Evolutionary conservation across 2,329 filamentous ascomycete species (phyloP), one percentile per base, ranked within the genome.

Genomic region (Myriosclerotinia curreyana): DNA sequence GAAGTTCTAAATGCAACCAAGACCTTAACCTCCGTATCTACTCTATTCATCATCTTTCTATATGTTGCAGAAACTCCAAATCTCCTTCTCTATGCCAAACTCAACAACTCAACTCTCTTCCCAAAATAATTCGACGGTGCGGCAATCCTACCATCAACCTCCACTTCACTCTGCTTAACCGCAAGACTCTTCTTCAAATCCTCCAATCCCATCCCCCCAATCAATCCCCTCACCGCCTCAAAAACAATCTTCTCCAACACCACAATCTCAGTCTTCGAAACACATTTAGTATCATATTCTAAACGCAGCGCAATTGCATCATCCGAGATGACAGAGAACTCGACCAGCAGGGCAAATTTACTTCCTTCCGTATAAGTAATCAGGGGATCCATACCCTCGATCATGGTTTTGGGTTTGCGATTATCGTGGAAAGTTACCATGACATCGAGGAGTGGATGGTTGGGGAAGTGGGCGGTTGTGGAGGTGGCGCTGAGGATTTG

Each of bases 401-500:
- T 44, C 31, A 25, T 34, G 3, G 40, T 44, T 17, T 56, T 63
- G 5, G 60, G 42, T 6, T 38, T 17, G 2, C 60, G 42, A 11
- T 40, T 36, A 4, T 70, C 68, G 62, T 72, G 71, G 51, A 71
- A 71, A 2, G 71, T 67, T 2, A 71, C 71, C 64, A 72, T 66
- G 50, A 61, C 52, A 53, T 73, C 71, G 34, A 73, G 70, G 11
- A 73, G 54, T 5, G 69, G 69, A 28, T 71, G 67, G 8, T 66
- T 44, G 0, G 68, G 67, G n/a, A 54, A 49, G n/a, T 31, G 36
- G 22, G 38, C 34, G 69, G 51, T 8, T 1, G 31, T 40, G 31
- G 59, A 63, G 14, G 74, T 52, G 44, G 69, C 68, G 8, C 67
- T n/a, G 14, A 74, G 66, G 36, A 76, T 71, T 38, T 71, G 66